Conservation (phyloP, 176 grass and related monocot genomes). For the Phoenix roebelenii region DNA sequence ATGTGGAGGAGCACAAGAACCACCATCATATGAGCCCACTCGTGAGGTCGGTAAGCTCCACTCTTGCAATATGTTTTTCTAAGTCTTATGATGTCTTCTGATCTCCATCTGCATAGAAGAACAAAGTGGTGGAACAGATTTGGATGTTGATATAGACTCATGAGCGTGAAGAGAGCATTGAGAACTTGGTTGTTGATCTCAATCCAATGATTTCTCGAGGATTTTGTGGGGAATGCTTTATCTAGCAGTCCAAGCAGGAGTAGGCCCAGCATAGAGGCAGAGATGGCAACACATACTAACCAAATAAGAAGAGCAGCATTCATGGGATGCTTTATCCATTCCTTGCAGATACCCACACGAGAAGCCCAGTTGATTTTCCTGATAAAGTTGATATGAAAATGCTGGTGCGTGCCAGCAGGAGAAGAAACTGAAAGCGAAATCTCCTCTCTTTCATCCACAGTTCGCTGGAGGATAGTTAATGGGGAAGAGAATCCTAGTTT, state of each 20-base stretch:
- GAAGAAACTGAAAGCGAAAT: slow-evolving; percentile 14
- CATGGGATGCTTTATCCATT: slow-evolving; percentile 55
- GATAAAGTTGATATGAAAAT: slow-evolving; percentile 4
- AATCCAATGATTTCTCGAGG: slow-evolving; percentile 39
- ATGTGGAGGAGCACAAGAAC: slow-evolving; percentile 58
- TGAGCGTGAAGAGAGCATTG: slow-evolving; percentile 79
- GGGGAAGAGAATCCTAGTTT: slow-evolving; percentile 15
- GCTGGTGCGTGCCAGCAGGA: background rate
- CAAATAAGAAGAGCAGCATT: slow-evolving; percentile 57
- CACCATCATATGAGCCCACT: slow-evolving; percentile 38
- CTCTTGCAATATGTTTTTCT: slow-evolving; percentile 52
- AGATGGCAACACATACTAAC: slow-evolving; percentile 49
- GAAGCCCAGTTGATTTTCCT: slow-evolving; percentile 11
- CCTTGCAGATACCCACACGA: slow-evolving; percentile 1
- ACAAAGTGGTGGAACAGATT: slow-evolving; percentile 42
- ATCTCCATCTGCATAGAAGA: slow-evolving; percentile 49
- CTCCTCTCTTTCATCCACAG: slow-evolving; percentile 14
- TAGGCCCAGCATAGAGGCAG: slow-evolving; percentile 41
- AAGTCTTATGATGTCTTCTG: slow-evolving; percentile 34
- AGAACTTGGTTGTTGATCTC: slow-evolving; percentile 76
- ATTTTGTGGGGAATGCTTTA: slow-evolving; percentile 27
- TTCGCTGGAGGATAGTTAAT: slow-evolving; percentile 10
- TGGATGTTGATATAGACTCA: slow-evolving; percentile 79
- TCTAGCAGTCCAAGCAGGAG: slow-evolving; percentile 58
- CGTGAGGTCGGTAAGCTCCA: slow-evolving; percentile 9